A percentile compares a stretch with the other conserved stretches of the same genome.
Evolutionary conservation across 208 protist species (phyloP).

Genomic region (Leishmania arabica): DNA sequence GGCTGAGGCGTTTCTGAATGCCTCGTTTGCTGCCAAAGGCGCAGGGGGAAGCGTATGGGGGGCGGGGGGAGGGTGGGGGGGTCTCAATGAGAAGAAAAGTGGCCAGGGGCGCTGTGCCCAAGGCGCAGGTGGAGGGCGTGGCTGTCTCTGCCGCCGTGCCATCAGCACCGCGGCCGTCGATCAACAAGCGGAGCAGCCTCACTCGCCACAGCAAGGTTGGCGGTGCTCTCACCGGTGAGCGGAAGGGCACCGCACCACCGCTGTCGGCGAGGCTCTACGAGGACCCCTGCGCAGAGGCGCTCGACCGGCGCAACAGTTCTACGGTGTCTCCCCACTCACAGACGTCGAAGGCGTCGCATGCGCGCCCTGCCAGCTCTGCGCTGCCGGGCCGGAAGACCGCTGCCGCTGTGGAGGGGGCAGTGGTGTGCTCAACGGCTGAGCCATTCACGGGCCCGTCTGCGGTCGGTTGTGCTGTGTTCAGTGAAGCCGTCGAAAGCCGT

Average conservation of each 20-base stretch:
- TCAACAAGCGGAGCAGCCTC: neutral
- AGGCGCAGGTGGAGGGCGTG: neutral
- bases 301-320: neutral
- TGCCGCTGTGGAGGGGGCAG: neutral
- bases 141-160: neutral
- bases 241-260: neutral
- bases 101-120: neutral
- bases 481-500: too few relatives aligned
- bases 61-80: neutral
- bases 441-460: neutral
- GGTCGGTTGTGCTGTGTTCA: neutral
- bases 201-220: neutral
- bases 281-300: neutral
- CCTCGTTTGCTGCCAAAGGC: neutral
- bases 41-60: neutral
- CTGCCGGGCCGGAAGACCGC: neutral
- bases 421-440: neutral
- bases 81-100: neutral
- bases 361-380: neutral
- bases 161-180: neutral
- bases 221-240: neutral
- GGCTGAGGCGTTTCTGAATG: neutral
- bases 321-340: neutral
- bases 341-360: neutral
- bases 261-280: slow-evolving; percentile 1